Percentiles rank a stretch among this genome's conserved stretches.
Evolutionary conservation across 495 filamentous ascomycete genomes (phyloP).

Genomic region (Cairneyella variabilis): DNA sequence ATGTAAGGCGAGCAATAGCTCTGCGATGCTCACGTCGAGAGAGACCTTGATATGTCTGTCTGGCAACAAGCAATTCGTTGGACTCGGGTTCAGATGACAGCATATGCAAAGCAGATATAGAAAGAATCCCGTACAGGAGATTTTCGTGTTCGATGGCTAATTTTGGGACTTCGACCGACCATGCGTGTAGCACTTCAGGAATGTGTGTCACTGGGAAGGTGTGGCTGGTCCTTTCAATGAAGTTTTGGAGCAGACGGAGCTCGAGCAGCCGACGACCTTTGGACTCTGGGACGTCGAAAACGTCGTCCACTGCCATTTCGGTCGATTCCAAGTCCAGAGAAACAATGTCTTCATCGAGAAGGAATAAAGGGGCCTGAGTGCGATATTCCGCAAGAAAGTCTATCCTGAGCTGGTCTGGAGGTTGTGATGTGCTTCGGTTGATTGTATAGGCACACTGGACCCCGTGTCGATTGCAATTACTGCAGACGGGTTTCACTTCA

Average conservation of each 20-base stretch:
- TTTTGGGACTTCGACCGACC: conserved; percentile 6
- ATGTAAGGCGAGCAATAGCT: not conserved
- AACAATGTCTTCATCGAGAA: not conserved
- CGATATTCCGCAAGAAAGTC: too few relatives aligned
- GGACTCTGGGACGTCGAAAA: not conserved
- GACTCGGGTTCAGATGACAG: not conserved
- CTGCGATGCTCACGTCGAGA: conserved; percentile 7
- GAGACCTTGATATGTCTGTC: conserved; percentile 4
- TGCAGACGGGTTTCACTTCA: not conserved
- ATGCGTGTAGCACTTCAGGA: not conserved
- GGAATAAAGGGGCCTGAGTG: not conserved
- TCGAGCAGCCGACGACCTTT: conserved; percentile 1
- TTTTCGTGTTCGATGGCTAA: conserved; percentile 5
- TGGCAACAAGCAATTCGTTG: conserved; percentile 1
- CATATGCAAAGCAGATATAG: conserved; percentile 10
- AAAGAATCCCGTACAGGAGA: conserved; percentile 9
- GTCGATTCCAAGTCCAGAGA: not conserved
- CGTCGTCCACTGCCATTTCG: not conserved
- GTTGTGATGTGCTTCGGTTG: not conserved
- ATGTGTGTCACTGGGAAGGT: not conserved
- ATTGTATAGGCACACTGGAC: not conserved
- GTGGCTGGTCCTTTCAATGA: not conserved
- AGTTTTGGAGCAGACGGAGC: conserved; percentile 9
- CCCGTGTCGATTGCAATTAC: not conserved
- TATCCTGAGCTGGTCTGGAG: too few relatives aligned